These are phyloP conservation scores for Mucor indicus DNA, from an alignment of 371 early-diverging fungal species.

Conservation along the genomic window DNA sequence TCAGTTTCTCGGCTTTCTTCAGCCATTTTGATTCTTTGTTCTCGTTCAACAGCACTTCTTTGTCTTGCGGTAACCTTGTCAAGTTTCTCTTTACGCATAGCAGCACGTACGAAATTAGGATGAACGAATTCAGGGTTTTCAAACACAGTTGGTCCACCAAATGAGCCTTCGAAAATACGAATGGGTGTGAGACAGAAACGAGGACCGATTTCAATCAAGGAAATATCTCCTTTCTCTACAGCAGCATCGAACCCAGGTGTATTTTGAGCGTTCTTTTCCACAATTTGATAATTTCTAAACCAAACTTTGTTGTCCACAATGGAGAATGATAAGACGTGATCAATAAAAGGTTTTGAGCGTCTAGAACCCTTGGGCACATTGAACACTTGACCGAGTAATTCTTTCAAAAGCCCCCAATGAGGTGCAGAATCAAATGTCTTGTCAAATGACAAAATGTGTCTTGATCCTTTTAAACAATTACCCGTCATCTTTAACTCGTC, in stretches of 20 bases:
- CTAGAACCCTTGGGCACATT: constrained; percentile 86
- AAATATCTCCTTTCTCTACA: constrained; percentile 65
- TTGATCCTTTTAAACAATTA: constrained; percentile 95
- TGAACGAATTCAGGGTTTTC: constrained; percentile 87
- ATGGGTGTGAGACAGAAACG: constrained; percentile 92
- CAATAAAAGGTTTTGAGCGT: constrained; percentile 93
- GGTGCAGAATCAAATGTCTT: constrained; percentile 82
- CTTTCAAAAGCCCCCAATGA: constrained; percentile 85
- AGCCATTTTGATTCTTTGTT: constrained; percentile 45
- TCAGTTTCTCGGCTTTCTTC: constrained; percentile 53
- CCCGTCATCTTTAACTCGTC: constrained; percentile 97
- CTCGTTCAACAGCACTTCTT: constrained; percentile 42
- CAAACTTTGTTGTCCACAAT: constrained; percentile 89
- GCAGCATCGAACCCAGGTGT: constrained; percentile 48
- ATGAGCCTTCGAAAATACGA: constrained; percentile 92
- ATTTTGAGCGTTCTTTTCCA: constrained; percentile 53
- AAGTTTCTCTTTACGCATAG: constrained; percentile 50
- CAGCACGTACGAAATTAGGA: constrained; percentile 65
- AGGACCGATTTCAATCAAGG: constrained; percentile 96
- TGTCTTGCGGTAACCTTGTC: constrained; percentile 54
- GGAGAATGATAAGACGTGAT: constrained; percentile 90
- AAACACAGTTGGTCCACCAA: constrained; percentile 88
- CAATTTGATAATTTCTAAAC: constrained; percentile 93
- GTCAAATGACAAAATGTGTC: constrained; percentile 94
- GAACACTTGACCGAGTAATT: constrained; percentile 87